Base-by-base conservation (phyloP, 306 rosid genomes). In the Lupinus albus region DNA sequence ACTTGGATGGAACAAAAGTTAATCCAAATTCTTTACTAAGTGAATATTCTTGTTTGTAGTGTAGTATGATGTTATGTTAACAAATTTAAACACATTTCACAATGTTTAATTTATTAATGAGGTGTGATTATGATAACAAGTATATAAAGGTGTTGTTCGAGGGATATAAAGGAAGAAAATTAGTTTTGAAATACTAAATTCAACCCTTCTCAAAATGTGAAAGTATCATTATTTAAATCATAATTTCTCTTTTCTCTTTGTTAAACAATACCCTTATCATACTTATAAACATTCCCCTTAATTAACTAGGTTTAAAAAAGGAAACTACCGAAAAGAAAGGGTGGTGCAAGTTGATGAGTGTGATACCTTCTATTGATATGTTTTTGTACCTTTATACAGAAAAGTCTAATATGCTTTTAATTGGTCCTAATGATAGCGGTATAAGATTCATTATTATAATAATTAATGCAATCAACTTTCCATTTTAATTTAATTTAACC, bases 391-490 rank as follows among this genome's bases (percentile, higher is more conserved):
- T n/a, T 20, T 13, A 14, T 2, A 32, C 5, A 28, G 0, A 30
- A 59, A 72, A 59, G 55, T 59, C 51, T 33, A 44, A 73, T 48
- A 51, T 44, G 67, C 18, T 51, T 44, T 36, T 25, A 72, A 60
- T 68, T 70, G 49, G 68, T 55, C 58, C 45, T 68, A 70, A 73
- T 61, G 47, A 38, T 47, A 64, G 73, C 50, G 12, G 64, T 50
- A 57, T 61, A 41, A 51, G 64, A 57, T 52, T 73, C 71, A 57
- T 47, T 64, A 68, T 63, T 63, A 64, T 62, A 8, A 38, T 38
- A 54, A 32, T 63, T 38, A 54, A 32, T 63, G 13, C 52, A 46
- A 30, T 14, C 32, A 72, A 45, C 4, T 56, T 54, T 68, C 52
- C 32, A 3, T 45, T 51, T 60, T 53, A 53, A 28, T 59, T 51